Evolutionary conservation across 2,329 filamentous ascomycete species (phyloP), one percentile per base, ranked within the genome.

Genomic region (Curvularia hawaiiensis): DNA sequence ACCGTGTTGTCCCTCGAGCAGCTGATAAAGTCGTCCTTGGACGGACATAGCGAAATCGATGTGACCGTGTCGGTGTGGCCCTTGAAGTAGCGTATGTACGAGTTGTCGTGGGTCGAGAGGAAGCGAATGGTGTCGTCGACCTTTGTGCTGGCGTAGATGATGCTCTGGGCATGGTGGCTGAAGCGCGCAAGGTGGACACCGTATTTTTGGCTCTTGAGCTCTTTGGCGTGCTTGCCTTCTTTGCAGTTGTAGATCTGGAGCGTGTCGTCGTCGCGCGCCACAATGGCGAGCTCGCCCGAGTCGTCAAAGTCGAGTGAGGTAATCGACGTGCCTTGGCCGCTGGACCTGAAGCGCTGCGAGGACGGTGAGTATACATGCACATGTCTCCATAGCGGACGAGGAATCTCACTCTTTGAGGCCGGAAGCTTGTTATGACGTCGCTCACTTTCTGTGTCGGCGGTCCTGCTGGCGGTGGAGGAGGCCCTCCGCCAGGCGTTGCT

Each of bases 241-340:
- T 90, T 91, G 62, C 96, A 89, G 70, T 95, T 96, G 80, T 96
- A 99, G 31, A 99, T 88, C 72, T 98, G 93, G 61, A 99, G 90
- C 3, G 91, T 96, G 75, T 97, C 93, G 77, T 99, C 95, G 79
- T 91, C 92, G 65, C 93, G 91, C 6, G 92, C 91, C 0, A 93
- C 91, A 78, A 99, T 92, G 58, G 96, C 85, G 49, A 94, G 90
- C 76, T 97, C 92, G 75, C 95, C 95, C 43, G 91, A 90, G 79
- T 98, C 93, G 77, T 98, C 93, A 74, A 97, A 99, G 80, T 99
- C 94, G 68, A 99, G 86, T 1, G 94, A 98, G 9, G 95, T 90
- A 58, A 97, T 87, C 63, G 88, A 83, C 4, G 88, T 86, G 50
- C 82, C 80, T 10, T 81, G 77, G 56, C 69, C 68, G 22, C 76